A percentile compares a stretch with the other conserved stretches of the same genome.
Evolutionary conservation across 495 filamentous ascomycete genomes (phyloP).

Genomic region (Daldinia caldariorum): DNA sequence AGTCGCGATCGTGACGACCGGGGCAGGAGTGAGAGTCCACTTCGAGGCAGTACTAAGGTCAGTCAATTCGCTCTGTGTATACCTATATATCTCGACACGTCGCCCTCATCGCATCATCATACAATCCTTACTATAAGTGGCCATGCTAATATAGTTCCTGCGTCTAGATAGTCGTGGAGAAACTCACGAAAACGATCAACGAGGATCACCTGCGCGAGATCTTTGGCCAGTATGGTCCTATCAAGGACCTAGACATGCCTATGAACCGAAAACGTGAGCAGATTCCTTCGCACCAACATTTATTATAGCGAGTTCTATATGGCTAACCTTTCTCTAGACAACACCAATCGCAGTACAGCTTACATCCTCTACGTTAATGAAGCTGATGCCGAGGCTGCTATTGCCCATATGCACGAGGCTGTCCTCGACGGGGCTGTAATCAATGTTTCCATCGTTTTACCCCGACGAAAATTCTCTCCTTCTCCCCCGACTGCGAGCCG

Average conservation of each 20-base stretch:
- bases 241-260: slow-evolving; percentile 87
- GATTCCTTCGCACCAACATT: not conserved
- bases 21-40: slow-evolving; percentile 50
- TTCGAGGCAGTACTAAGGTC: slow-evolving; percentile 51
- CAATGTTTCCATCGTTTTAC: slow-evolving; percentile 92
- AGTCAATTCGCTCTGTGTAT: slow-evolving; percentile 33
- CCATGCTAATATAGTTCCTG: slow-evolving; percentile 28
- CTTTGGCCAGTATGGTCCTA: slow-evolving; percentile 87
- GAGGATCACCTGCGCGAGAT: slow-evolving; percentile 90
- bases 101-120: not conserved
- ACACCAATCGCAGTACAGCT: slow-evolving; percentile 91
- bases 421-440: slow-evolving; percentile 89
- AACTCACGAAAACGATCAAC: slow-evolving; percentile 94
- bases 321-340: slow-evolving; percentile 62
- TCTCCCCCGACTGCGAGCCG: slow-evolving; percentile 60
- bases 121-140: not conserved
- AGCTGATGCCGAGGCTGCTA: slow-evolving; percentile 84
- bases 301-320: not conserved
- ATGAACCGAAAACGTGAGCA: slow-evolving; percentile 83
- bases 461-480: slow-evolving; percentile 72
- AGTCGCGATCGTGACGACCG: slow-evolving; percentile 48
- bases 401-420: slow-evolving; percentile 98
- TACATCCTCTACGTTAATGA: slow-evolving; percentile 87
- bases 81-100: slow-evolving; percentile 6
- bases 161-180: slow-evolving; percentile 89